Evolutionary conservation across 2,329 filamentous ascomycete species (phyloP), one percentile per base, ranked within the genome.

Genomic region (Hypomyces perniciosus): DNA sequence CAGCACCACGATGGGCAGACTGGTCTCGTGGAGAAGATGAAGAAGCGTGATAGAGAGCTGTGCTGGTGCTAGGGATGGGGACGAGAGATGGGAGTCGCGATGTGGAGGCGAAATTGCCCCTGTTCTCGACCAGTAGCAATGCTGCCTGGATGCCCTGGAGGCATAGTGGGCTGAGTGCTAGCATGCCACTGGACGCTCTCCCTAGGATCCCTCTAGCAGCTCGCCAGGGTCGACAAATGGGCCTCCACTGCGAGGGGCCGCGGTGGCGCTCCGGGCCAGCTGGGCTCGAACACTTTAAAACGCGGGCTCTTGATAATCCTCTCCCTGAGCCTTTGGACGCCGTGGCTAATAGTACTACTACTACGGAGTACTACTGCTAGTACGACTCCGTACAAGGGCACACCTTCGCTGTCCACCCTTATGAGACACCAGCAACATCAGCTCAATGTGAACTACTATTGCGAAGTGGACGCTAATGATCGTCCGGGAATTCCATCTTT

Each of bases 51-150:
- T 30, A 40, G 37, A 33, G 13, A 33, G n/a, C 20, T 38, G 37
- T 26, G 37, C 30, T 37, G 40, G 12, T 44, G 26, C 26, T 26
- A 33, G 13, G 42, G 50, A 51, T 30, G 40, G 50, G 30, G 39
- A 44, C 41, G 41, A 44, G 44, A 41, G 50, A 48, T 46, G 45
- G 41, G 41, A 43, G 33, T 52, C 40, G 50, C 45, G 45, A 52
- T 45, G 48, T 50, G 48, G 48, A 46, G 44, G 50, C 44, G 40
- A 52, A 42, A 29, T 43, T 39, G 44, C 47, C 47, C 45, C 45
- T 49, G 39, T 35, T 26, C 27, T 27, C 33, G 50, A 33, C 50
- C 39, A 52, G 50, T 51, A 51, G 44, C 39, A 48, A 47, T 20
- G 38, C 40, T 40, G 29, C 50, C 20, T 52, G 48, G 45, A 34